A percentile compares a stretch with the other conserved stretches of the same genome.
Conservation (phyloP, 176 grass and related monocot species). For the Juncus inflexus region DNA sequence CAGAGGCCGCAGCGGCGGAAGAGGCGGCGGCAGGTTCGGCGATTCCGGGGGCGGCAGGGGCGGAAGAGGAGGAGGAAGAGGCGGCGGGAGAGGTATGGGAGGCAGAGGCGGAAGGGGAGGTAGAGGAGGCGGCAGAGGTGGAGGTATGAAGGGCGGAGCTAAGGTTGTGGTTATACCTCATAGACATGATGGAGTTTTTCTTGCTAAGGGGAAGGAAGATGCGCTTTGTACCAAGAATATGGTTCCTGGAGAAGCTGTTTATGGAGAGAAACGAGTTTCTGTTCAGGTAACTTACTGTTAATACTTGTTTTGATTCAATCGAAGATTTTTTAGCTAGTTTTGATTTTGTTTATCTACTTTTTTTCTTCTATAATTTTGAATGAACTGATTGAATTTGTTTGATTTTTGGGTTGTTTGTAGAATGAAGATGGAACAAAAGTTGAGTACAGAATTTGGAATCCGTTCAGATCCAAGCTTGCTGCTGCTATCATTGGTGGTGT, state of each 20-base stretch:
- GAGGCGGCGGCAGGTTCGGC: conserved; percentile 29
- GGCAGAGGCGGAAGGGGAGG: conserved; percentile 24
- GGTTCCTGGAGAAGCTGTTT: conserved; percentile 71
- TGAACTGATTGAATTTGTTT: not conserved
- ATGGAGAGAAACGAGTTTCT: conserved; percentile 79
- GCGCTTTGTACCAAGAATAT: conserved; percentile 96
- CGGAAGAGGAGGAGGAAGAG: conserved; percentile 18
- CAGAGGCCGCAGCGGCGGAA: conserved; percentile 18
- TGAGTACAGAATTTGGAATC: conserved; percentile 87
- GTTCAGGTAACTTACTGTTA: conserved; percentile 39
- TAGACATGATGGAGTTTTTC: conserved; percentile 80
- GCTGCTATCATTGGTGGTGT: conserved; percentile 80
- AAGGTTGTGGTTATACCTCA: conserved; percentile 67
- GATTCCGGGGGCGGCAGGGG: conserved; percentile 15
- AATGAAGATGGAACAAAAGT: conserved; percentile 67
- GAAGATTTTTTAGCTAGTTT: too few species aligned
- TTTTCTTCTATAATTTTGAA: not conserved
- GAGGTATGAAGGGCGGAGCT: conserved; percentile 74
- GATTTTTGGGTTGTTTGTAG: conserved; percentile 19
- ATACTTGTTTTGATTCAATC: not conserved
- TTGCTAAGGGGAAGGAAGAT: conserved; percentile 86
- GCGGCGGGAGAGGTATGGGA: conserved; percentile 14
- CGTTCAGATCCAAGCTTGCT: conserved; percentile 83
- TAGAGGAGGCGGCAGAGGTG: conserved; percentile 17
- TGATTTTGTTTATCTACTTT: not conserved